Base-by-base conservation (phyloP, 1,284 basidiomycete genomes). In the Fomitopsis betulina region DNA sequence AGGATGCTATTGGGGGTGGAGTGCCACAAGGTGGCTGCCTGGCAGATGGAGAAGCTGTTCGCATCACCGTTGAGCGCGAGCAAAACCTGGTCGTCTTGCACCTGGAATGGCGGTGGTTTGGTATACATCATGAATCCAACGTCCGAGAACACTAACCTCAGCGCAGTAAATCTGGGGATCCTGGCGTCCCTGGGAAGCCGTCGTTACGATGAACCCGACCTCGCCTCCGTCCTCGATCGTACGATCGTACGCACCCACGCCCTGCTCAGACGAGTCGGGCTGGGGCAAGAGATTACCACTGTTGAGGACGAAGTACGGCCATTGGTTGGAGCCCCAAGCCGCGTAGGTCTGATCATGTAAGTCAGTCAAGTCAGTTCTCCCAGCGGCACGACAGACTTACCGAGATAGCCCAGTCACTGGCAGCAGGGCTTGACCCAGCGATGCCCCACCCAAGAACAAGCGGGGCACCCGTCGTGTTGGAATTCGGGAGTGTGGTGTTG, bases 31-130 rank as follows among this genome's bases (percentile, higher is more conserved):
- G 21, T 39, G 15, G 21, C 19, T 2, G 58, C 55, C 25, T 53
- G 51, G 59, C 66, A 67, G 9, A 67, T 57, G 33, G 61, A 58
- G 62, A 67, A 67, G 49, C 49, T 55, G 54, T 61, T 60, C 32
- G 58, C 43, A 60, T 63, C 62, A 42, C 58, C 60, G 54, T 62
- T 53, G 23, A 64, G 47, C 2, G 63, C 67, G 51, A 70, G 64
- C 55, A 60, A 1, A 3, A 42, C 38, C 8, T 39, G 12, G n/a
- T 23, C 38, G 45, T 40, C n/a, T 1, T 23, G 53, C 21, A 7
- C 15, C 53, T 40, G 17, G 30, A 49, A 32, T n/a, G 17, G 10
- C 8, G 25, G 17, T 19, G 12, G 56, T 39, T 21, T 32, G 45
- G 8, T 45, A 43, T 9, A 39, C 39, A 3, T 52, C 33, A 37